phyloP scores from a whole-genome alignment of 2,329 filamentous ascomycete genomes.

The Cercospora zeae-maydis region DNA sequence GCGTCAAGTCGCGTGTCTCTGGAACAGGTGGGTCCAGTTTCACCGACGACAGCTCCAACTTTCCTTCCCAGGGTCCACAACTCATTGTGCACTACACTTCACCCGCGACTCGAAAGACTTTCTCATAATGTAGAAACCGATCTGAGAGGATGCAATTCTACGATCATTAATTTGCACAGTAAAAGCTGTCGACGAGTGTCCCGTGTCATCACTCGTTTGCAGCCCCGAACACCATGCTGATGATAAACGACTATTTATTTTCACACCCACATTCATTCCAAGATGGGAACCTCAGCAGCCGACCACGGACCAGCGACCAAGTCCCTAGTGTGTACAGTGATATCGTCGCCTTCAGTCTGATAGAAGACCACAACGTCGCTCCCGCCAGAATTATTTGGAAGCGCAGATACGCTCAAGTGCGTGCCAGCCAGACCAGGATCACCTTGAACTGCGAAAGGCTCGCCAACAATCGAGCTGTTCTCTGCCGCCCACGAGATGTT shows the following conservation, averaged over 20 bases:
- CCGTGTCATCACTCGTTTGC: not conserved
- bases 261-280: not conserved
- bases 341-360: constrained; percentile 32
- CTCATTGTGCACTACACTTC: not conserved
- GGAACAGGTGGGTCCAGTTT: not conserved
- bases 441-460: constrained; percentile 37
- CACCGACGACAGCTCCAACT: not conserved
- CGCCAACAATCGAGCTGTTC: constrained; percentile 37
- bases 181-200: not conserved
- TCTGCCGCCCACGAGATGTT: constrained; percentile 41
- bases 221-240: not conserved
- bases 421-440: constrained; percentile 39
- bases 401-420: constrained; percentile 40
- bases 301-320: constrained; percentile 33
- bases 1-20: constrained; percentile 6
- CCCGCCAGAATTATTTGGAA: constrained; percentile 33
- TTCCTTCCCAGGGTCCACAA: not conserved
- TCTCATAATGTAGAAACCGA: not conserved
- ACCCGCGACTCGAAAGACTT: not conserved
- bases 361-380: constrained; percentile 35
- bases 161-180: not conserved
- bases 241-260: not conserved
- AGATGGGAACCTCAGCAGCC: constrained; percentile 20
- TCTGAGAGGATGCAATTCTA: not conserved
- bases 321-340: constrained; percentile 33